Conservation (phyloP, 116 monocot species). For the Iris pallida region DNA sequence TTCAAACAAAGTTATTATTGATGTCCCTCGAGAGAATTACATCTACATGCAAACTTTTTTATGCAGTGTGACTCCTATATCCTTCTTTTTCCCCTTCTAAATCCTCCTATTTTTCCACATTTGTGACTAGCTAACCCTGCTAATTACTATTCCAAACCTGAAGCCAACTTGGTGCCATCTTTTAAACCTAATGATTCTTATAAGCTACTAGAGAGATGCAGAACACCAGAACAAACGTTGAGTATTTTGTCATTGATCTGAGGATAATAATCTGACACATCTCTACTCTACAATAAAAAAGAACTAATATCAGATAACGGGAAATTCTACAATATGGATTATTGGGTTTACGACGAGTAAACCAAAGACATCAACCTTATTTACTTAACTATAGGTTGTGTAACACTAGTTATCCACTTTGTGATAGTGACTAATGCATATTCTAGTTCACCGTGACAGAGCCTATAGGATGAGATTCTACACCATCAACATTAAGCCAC, state of each 20-base stretch:
- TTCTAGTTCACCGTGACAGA: constrained; percentile 18
- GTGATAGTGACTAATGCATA: constrained; percentile 21
- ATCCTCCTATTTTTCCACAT: too few species aligned
- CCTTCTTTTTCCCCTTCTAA: too few species aligned
- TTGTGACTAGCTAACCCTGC: too few species aligned
- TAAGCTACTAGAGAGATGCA: constrained; percentile 66
- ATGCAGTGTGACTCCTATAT: too few species aligned
- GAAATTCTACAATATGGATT: not conserved
- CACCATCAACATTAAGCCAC: not conserved
- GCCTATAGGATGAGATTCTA: constrained; percentile 5
- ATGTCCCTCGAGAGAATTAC: too few species aligned
- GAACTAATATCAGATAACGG: not conserved
- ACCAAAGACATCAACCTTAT: not conserved
- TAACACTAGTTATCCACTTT: constrained; percentile 55
- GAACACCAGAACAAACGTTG: constrained; percentile 69
- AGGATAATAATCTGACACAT: constrained; percentile 18
- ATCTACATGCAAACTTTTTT: too few species aligned
- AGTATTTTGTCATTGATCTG: constrained; percentile 52
- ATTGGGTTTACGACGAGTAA: not conserved
- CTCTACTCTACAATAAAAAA: constrained; percentile 32
- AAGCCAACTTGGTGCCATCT: too few species aligned
- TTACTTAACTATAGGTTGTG: constrained; percentile 48
- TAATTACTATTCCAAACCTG: too few species aligned
- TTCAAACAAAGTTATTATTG: too few species aligned
- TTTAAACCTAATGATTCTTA: too few species aligned